Evolutionary conservation across 495 filamentous ascomycete genomes (phyloP), one percentile per base, ranked within the genome.

Genomic region (Aspergillus nanangensis): DNA sequence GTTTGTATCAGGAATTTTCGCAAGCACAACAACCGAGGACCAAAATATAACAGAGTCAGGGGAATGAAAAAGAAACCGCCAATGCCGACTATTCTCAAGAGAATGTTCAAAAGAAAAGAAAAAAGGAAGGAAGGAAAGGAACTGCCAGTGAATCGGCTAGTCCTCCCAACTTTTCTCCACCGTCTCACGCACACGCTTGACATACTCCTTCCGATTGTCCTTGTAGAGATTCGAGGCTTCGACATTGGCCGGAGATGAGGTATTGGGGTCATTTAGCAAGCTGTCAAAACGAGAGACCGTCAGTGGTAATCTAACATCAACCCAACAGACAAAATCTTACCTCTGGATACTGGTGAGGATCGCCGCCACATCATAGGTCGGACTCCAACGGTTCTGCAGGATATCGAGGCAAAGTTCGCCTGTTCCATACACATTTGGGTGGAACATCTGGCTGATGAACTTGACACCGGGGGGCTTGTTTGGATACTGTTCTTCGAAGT

Each of bases 161-260:
- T 93, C 92, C 41, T 97, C 92, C 93, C 93, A 97, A 70, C 91
- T 96, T 77, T 96, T 96, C 77, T 98, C 94, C 14, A 98, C 94
- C 1, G 92, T 96, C 70, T 97, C 93, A 34, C 88, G 76, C 15
- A 98, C 93, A 17, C 92, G 79, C 72, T 98, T 98, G 10, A 83
- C 84, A 57, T 98, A 98, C 64, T 98, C 93, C 57, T 90, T 84
- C 50, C 91, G 81, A 62, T 97, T 97, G 58, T 98, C 93, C 60
- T 97, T 97, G 78, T 96, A 98, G 1, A 98, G 81, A 65, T 96
- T 98, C 15, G 90, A 95, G 14, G 94, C 94, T 69, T 98, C 93
- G 48, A 97, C 94, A 57, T 98, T 98, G 39, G 93, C 93, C 2
- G 93, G 93, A 2, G 90, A 96, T 21, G 89, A 90, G 27, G 94